phyloP scores from a whole-genome alignment of 768 basidiomycete genomes.

The Sporobolomyces roseus region DNA sequence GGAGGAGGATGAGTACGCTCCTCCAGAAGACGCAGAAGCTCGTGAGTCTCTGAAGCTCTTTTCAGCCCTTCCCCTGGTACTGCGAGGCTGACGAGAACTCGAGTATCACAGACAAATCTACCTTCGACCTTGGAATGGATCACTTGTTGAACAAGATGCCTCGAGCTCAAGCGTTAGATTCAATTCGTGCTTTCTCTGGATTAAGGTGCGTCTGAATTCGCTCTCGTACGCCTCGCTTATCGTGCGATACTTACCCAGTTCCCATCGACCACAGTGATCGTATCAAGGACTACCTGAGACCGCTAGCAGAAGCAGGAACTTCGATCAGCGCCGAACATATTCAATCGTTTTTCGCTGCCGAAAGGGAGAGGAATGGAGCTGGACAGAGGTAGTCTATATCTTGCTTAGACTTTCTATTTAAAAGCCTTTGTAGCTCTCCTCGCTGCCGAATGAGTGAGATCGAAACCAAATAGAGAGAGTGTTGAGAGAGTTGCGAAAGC shows the following conservation, averaged over 20 bases:
- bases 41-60: constrained; percentile 26
- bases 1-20: constrained; percentile 43
- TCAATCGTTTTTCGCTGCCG: constrained; percentile 38
- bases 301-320: constrained; percentile 38
- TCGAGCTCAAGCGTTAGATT: constrained; percentile 40
- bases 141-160: constrained; percentile 40
- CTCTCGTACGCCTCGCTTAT: not conserved
- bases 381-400: constrained; percentile 1
- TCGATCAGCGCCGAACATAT: constrained; percentile 40
- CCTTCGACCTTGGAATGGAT: constrained; percentile 42
- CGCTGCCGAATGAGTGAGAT: no score
- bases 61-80: not conserved
- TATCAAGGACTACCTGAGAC: constrained; percentile 38
- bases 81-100: not conserved
- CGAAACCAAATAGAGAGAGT: no score
- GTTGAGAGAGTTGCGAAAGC: no score
- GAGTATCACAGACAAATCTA: constrained; percentile 31
- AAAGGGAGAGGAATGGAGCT: constrained; percentile 24
- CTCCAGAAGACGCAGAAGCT: constrained; percentile 40
- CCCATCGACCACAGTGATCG: constrained; percentile 24
- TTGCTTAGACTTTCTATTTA: no score
- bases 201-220: constrained; percentile 27
- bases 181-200: constrained; percentile 32
- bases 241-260: not conserved
- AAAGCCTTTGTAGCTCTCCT: no score